A percentile compares a stretch with the other conserved stretches of the same genome.
phyloP scores from a whole-genome alignment of 306 rosid species.

The Vigna angularis region DNA sequence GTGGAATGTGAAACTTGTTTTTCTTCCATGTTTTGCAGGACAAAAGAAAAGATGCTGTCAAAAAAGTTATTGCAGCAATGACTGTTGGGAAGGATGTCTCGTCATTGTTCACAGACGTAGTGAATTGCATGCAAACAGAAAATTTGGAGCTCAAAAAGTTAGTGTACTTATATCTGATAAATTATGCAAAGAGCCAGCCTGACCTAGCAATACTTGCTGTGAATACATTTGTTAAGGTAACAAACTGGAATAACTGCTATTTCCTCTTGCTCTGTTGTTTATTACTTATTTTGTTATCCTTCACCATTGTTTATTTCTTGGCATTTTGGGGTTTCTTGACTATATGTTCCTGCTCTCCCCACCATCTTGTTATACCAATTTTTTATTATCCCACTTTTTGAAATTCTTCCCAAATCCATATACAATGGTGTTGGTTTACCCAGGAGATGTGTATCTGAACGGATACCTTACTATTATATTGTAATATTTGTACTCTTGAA shows the following conservation, averaged over 20 bases:
- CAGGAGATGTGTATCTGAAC: background rate
- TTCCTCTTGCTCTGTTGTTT: background rate
- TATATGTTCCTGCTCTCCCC: background rate
- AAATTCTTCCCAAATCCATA: conserved; percentile 9
- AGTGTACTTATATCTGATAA: conserved; percentile 86
- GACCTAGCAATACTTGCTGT: conserved; percentile 96
- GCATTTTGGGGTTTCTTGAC: conserved; percentile 12
- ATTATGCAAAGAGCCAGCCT: conserved; percentile 96
- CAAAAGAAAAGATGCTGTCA: conserved; percentile 95
- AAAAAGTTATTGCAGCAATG: conserved; percentile 97
- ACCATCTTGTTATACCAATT: background rate
- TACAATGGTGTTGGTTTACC: background rate
- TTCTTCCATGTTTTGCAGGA: conserved; percentile 58
- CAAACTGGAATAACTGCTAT: conserved; percentile 24
- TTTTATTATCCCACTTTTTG: background rate
- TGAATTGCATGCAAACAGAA: conserved; percentile 96
- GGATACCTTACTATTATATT: background rate
- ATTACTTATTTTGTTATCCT: conserved; percentile 18
- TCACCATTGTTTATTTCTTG: conserved; percentile 3
- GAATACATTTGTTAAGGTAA: conserved; percentile 95
- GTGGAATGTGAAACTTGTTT: conserved; percentile 25
- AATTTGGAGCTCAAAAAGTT: conserved; percentile 93
- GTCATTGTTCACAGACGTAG: conserved; percentile 88
- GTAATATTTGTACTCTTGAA: background rate
- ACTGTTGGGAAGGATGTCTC: conserved; percentile 98